These are phyloP conservation scores for Pyricularia grisea DNA, from an alignment of 2,329 filamentous ascomycete genomes.

Conservation along the genomic window DNA sequence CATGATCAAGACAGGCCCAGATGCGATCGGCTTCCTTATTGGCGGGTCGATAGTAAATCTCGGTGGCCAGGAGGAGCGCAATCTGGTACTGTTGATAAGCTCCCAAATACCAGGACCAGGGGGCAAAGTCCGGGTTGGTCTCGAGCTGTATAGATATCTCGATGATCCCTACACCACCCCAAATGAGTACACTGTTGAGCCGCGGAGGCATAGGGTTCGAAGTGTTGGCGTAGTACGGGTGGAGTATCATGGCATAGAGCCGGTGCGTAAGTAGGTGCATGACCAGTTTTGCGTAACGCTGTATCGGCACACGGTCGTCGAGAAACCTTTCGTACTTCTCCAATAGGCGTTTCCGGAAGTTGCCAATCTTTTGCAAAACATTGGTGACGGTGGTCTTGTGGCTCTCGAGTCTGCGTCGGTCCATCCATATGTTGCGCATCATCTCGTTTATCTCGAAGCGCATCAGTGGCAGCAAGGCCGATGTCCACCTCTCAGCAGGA, in stretches of 20 bases:
- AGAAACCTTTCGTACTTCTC: slow-evolving; percentile 57
- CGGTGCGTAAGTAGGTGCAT: slow-evolving; percentile 55
- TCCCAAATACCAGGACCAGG: slow-evolving; percentile 63
- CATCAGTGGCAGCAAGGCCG: slow-evolving; percentile 57
- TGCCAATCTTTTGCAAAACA: slow-evolving; percentile 58
- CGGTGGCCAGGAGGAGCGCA: slow-evolving; percentile 58
- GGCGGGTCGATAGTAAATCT: slow-evolving; percentile 51
- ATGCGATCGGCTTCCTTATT: slow-evolving; percentile 53
- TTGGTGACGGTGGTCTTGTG: slow-evolving; percentile 52
- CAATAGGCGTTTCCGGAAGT: slow-evolving; percentile 54
- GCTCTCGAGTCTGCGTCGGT: slow-evolving; percentile 54
- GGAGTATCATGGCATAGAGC: slow-evolving; percentile 57
- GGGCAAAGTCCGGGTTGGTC: slow-evolving; percentile 32
- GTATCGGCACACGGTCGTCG: slow-evolving; percentile 48
- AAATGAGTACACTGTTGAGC: slow-evolving; percentile 53
- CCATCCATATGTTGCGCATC: slow-evolving; percentile 60
- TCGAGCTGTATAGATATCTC: slow-evolving; percentile 38
- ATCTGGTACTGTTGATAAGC: slow-evolving; percentile 66
- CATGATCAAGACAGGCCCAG: slow-evolving; percentile 63
- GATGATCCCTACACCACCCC: slow-evolving; percentile 43
- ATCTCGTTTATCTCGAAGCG: slow-evolving; percentile 67
- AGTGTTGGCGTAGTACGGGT: slow-evolving; percentile 51
- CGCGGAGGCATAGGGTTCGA: slow-evolving; percentile 46
- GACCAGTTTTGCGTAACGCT: slow-evolving; percentile 53
- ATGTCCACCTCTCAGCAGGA: slow-evolving; percentile 51